These are phyloP conservation scores for Candida quercuum DNA, from an alignment of 805 yeast genomes.

Conservation along the genomic window DNA sequence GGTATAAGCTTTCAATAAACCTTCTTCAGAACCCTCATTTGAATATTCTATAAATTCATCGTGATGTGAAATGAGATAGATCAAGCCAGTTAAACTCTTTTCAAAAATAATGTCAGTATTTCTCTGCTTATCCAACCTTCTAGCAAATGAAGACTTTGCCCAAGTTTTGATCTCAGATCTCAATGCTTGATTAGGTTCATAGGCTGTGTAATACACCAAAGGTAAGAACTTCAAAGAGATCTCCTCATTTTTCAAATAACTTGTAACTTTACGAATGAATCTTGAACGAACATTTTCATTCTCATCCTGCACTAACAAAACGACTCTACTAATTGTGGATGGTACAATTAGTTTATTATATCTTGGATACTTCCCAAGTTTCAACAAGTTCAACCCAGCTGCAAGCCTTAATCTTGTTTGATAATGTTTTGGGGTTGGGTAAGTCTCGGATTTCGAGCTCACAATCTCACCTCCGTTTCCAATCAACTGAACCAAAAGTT, in stretches of 20 bases:
- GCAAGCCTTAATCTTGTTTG: conserved; percentile 58
- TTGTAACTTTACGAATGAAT: conserved; percentile 47
- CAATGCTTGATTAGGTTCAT: conserved; percentile 58
- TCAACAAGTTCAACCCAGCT: conserved; percentile 63
- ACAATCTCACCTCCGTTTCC: conserved; percentile 78
- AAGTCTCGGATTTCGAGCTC: conserved; percentile 32
- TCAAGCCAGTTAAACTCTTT: conserved; percentile 56
- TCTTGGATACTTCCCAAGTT: conserved; percentile 51
- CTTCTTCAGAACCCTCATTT: conserved; percentile 22
- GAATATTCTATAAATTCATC: conserved; percentile 49
- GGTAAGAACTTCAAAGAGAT: conserved; percentile 66
- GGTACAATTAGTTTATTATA: conserved; percentile 51
- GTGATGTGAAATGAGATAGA: conserved; percentile 73
- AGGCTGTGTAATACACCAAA: conserved; percentile 66
- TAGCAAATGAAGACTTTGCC: conserved; percentile 55
- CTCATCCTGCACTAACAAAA: conserved; percentile 64
- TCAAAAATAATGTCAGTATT: conserved; percentile 52
- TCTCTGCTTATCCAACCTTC: conserved; percentile 17
- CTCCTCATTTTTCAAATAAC: conserved; percentile 40
- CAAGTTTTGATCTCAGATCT: conserved; percentile 56
- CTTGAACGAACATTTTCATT: conserved; percentile 47
- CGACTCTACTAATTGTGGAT: conserved; percentile 43
- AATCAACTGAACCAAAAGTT: conserved; percentile 59
- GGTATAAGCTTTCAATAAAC: conserved; percentile 36
- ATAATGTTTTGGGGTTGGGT: conserved; percentile 58